These are phyloP conservation scores for Lipomyces sp. DNA, from an alignment of 805 yeast genomes.

Conservation along the genomic window DNA sequence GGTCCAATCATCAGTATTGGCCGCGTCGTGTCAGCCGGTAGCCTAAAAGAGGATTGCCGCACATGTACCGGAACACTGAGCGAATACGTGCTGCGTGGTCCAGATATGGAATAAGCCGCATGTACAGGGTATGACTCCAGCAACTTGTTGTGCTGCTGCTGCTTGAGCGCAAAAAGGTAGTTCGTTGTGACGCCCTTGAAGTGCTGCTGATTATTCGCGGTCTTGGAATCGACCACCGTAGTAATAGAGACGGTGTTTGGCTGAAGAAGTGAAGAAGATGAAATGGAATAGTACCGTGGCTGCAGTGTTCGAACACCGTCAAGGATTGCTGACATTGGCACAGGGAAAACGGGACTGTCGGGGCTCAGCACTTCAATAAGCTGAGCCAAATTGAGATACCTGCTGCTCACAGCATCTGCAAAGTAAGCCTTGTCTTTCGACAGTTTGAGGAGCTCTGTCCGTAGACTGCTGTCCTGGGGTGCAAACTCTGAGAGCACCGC, in stretches of 20 bases:
- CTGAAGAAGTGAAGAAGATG: slow-evolving; percentile 78
- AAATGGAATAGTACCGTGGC: slow-evolving; percentile 94
- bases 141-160: slow-evolving; percentile 48
- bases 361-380: slow-evolving; percentile 51
- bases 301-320: slow-evolving; percentile 78
- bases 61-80: no score
- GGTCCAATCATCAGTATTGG: no score
- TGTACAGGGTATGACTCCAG: slow-evolving; percentile 35
- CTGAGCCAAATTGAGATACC: slow-evolving; percentile 73
- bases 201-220: slow-evolving; percentile 34
- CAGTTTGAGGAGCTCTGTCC: slow-evolving; percentile 48
- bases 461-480: slow-evolving; percentile 54
- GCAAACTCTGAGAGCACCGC: slow-evolving; percentile 74
- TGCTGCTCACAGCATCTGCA: slow-evolving; percentile 57
- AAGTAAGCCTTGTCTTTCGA: slow-evolving; percentile 67
- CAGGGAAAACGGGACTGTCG: slow-evolving; percentile 75
- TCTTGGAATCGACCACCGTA: slow-evolving; percentile 73
- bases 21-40: no score
- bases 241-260: slow-evolving; percentile 74
- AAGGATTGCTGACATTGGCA: no score
- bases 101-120: slow-evolving; percentile 69
- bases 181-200: slow-evolving; percentile 88
- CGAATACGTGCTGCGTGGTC: slow-evolving; percentile 79
- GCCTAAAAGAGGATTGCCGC: no score
- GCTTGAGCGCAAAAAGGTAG: slow-evolving; percentile 67